A percentile compares a stretch with the other conserved stretches of the same genome.
Evolutionary conservation across 768 basidiomycete genomes (phyloP).

Genomic region (Suillus brevipes): DNA sequence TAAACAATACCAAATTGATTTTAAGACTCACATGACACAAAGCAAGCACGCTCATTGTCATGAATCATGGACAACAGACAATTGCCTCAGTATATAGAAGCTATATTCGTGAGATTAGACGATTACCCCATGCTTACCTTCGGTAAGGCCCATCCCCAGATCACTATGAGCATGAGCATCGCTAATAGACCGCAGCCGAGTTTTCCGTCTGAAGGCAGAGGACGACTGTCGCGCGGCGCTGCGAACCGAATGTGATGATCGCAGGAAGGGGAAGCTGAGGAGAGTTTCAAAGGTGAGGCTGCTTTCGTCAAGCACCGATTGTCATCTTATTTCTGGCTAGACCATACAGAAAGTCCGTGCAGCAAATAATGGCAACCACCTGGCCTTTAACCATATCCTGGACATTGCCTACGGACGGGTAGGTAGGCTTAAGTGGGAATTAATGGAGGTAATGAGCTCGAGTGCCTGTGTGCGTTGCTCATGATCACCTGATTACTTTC

Average conservation of each 20-base stretch:
- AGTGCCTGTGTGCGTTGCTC: not conserved
- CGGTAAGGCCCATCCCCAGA: slow-evolving; percentile 34
- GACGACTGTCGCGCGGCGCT: slow-evolving; percentile 59
- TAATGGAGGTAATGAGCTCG: slow-evolving; percentile 53
- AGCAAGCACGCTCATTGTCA: not conserved
- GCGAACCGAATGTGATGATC: slow-evolving; percentile 29
- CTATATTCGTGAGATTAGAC: slow-evolving; percentile 41
- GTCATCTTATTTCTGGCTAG: slow-evolving; percentile 35
- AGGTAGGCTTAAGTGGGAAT: slow-evolving; percentile 67
- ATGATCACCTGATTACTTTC: slow-evolving; percentile 12
- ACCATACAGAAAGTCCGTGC: slow-evolving; percentile 50
- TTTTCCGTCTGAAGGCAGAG: slow-evolving; percentile 59
- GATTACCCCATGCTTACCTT: slow-evolving; percentile 48
- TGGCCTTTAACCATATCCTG: slow-evolving; percentile 58
- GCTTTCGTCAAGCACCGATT: slow-evolving; percentile 1
- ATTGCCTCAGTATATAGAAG: slow-evolving; percentile 39
- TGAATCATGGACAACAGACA: slow-evolving; percentile 7
- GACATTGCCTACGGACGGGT: slow-evolving; percentile 75
- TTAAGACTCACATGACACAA: too few species aligned
- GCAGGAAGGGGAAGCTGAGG: slow-evolving; percentile 44
- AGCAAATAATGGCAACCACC: slow-evolving; percentile 51
- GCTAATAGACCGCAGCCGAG: slow-evolving; percentile 44
- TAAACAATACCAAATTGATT: not conserved
- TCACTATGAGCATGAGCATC: not conserved
- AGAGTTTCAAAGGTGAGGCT: slow-evolving; percentile 51